Percentiles rank a stretch among this genome's conserved stretches.
phyloP scores from a whole-genome alignment of 2,329 filamentous ascomycete genomes.

The Botrytis galanthina region DNA sequence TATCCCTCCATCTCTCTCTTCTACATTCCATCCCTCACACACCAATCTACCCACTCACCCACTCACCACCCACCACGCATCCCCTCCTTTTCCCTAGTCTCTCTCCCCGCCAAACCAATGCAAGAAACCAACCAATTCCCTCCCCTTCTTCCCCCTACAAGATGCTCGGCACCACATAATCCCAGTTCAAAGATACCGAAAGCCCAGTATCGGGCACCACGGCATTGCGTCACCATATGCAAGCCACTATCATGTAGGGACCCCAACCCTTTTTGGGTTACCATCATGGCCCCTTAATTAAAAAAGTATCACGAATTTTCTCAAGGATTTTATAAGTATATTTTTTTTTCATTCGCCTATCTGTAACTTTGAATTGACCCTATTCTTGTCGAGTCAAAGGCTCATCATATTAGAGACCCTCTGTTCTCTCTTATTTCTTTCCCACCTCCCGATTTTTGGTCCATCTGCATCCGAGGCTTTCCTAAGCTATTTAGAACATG shows the following conservation, averaged over 20 bases:
- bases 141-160: neutral
- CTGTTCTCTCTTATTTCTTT: neutral
- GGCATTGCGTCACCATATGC: neutral
- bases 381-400: neutral
- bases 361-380: neutral
- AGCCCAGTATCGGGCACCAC: neutral
- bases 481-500: neutral
- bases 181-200: neutral
- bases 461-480: neutral
- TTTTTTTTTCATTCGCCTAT: neutral
- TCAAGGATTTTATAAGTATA: neutral
- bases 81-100: neutral
- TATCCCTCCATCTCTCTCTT: neutral
- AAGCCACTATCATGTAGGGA: neutral
- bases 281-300: neutral
- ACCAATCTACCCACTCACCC: too few relatives aligned
- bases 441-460: neutral
- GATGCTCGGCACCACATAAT: neutral
- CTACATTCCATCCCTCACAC: neutral
- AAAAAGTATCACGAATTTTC: neutral
- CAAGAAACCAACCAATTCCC: neutral
- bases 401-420: neutral
- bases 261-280: neutral
- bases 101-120: neutral
- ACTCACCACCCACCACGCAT: neutral